Base-by-base conservation (phyloP, 108 stramenopile species). In the Pelagomonas calceolata region DNA sequence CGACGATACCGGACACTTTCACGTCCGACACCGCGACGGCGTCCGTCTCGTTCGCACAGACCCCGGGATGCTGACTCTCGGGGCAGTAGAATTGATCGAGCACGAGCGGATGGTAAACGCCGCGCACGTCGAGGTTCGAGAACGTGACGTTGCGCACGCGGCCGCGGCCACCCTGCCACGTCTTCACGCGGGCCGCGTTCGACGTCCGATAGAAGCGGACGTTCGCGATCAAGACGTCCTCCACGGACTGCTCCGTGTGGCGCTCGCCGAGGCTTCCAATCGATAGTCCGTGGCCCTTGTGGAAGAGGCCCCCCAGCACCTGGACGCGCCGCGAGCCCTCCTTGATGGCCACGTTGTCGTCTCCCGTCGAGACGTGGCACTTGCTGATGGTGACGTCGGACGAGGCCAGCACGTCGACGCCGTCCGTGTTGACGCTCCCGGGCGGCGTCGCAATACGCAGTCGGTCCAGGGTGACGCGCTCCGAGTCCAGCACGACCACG, bases 1-100 rank as follows among this genome's bases (percentile, higher is more conserved):
- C n/a, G n/a, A n/a, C 1, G 51, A 60, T 26, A 26, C 51, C 51
- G 51, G 18, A 17, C 21, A 60, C 29, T 17, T 1, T 26, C 21
- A 60, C 21, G 51, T 12, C 7, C 21, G 3, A 1, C 21, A 60
- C 26, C 7, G 14, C 21, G 51, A 60, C 51, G 51, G 51, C 51
- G 21, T 26, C 1, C 21, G 51, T 26, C 51, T 16, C 14, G 65
- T 66, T 66, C 15, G 32, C 10, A 14, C 65, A 66, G 33, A 14
- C 32, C 18, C 31, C 65, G 32, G 65, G 65, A 32, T 66, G 65
- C 65, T 66, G 65, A 16, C 32, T 33, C 33, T 30, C 33, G 7
- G 65, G 31, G 65, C 65, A 66, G 65, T 66, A 66, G 65, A 34
- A 66, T 32, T 66, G 65, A 32, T 66, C 34, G 65, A 66, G 16